These are phyloP conservation scores for Suillus ampliporus DNA, from an alignment of 768 basidiomycete genomes.

Conservation along the genomic window DNA sequence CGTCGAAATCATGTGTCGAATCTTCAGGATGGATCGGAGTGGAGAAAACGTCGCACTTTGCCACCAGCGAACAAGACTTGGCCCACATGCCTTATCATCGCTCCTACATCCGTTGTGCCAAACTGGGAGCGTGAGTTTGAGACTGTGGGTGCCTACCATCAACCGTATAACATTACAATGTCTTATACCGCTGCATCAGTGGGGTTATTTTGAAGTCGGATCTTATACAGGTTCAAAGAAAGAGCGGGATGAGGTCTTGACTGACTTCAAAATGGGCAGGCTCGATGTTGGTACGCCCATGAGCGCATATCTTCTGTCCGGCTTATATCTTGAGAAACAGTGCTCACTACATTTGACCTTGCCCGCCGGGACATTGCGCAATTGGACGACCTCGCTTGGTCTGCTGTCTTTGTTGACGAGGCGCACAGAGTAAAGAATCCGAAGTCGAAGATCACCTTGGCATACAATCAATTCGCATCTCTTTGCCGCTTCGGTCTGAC, in stretches of 20 bases:
- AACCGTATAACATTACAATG: not conserved
- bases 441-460: conserved; percentile 63
- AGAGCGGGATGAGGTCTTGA: conserved; percentile 60
- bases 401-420: conserved; percentile 84
- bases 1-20: conserved; percentile 69
- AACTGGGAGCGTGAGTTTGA: conserved; percentile 93
- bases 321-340: conserved; percentile 42
- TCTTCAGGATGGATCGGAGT: conserved; percentile 63
- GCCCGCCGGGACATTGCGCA: conserved; percentile 73
- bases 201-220: conserved; percentile 93
- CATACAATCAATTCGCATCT: conserved; percentile 75
- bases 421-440: conserved; percentile 90
- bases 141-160: conserved; percentile 52
- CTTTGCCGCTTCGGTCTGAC: conserved; percentile 82
- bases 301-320: not conserved
- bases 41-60: conserved; percentile 56
- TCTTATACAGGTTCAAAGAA: conserved; percentile 61
- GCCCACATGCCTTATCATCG: conserved; percentile 88
- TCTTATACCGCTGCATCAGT: conserved; percentile 51
- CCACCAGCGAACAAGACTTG: conserved; percentile 75
- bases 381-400: conserved; percentile 73
- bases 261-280: conserved; percentile 80
- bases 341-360: conserved; percentile 82
- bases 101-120: conserved; percentile 79
- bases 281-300: conserved; percentile 76